Evolutionary conservation across 441 rosid species (phyloP), one percentile per base, ranked within the genome.

Genomic region (Pelargonium exstipulatum): DNA sequence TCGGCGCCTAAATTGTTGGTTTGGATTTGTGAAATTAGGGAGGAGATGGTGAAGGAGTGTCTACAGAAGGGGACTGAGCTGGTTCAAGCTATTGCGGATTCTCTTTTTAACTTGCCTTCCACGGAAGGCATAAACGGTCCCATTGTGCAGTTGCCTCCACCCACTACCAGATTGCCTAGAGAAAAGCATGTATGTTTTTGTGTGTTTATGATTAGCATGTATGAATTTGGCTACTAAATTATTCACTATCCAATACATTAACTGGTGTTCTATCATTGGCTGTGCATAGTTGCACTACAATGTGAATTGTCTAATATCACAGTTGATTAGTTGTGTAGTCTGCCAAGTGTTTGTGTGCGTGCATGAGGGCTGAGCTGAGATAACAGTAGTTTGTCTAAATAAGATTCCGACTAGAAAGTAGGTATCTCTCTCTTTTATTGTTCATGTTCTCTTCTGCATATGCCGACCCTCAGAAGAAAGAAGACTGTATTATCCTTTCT

Each of bases 71-170:
- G 90, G 40, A 84, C 84, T 0, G 82, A 88, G 80, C 86, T 87
- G 22, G 92, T 94, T 81, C 99, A 94, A 73, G 90, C 82, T 1
- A 55, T 90, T 64, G 95, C 96, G 58, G 78, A 84, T 71, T 45
- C 53, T 14, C 82, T 91, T 75, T 95, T 95, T 79, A 83, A 81
- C 79, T 83, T 89, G 55, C 89, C 91, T 74, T 87, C 97, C 17
- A 86, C 85, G 66, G 98, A 90, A 76, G 88, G 85, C 78, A 65
- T 69, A 24, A 92, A 87, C 74, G 97, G 97, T 22, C 97, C 98
- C n/a, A 76, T 90, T 69, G 95, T 88, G 51, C 83, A 76, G 81
- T 83, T 95, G 85, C 99, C 98, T 67, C 83, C 83, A 0, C 93
- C 95, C 9, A 78, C 87, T 62, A 85, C 88, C 2, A 88, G 76